Conservation (phyloP, 139 green algal genomes). For the Chlamydomonas sp. region DNA sequence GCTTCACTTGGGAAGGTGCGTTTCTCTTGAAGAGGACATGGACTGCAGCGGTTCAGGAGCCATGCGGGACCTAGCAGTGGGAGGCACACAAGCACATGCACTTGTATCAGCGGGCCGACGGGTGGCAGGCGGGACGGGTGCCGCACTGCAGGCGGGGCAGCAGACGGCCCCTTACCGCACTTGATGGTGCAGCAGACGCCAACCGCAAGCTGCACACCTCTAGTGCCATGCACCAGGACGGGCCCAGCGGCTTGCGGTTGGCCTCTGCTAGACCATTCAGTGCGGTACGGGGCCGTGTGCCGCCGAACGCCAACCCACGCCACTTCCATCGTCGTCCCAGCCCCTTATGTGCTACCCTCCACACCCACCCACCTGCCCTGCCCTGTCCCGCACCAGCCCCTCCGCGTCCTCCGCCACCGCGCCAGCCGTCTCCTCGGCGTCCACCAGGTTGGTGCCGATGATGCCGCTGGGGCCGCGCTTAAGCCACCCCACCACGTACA, state of each 20-base stretch:
- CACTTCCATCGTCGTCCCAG: no score
- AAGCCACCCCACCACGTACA: conserved; percentile 92
- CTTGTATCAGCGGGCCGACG: no score
- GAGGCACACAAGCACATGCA: not conserved
- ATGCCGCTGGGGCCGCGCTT: conserved; percentile 91
- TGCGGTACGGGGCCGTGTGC: no score
- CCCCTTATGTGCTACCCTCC: no score
- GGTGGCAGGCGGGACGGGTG: no score
- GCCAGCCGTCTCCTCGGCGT: conserved; percentile 80
- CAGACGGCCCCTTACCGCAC: not conserved
- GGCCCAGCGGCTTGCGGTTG: not conserved
- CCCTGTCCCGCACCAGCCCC: not conserved
- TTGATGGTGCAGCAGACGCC: not conserved
- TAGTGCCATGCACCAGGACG: not conserved
- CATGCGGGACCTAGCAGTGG: not conserved
- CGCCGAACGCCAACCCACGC: no score
- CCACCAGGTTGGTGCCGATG: conserved; percentile 91
- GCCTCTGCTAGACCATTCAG: not conserved
- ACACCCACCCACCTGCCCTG: no score
- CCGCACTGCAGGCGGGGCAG: not conserved
- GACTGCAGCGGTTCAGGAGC: not conserved
- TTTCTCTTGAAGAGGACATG: not conserved
- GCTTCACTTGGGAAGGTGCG: no score
- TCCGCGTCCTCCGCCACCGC: conserved; percentile 63
- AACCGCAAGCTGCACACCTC: no score